These are phyloP conservation scores for Phytomonas sp. DNA, from an alignment of 208 protist genomes.

Conservation along the genomic window DNA sequence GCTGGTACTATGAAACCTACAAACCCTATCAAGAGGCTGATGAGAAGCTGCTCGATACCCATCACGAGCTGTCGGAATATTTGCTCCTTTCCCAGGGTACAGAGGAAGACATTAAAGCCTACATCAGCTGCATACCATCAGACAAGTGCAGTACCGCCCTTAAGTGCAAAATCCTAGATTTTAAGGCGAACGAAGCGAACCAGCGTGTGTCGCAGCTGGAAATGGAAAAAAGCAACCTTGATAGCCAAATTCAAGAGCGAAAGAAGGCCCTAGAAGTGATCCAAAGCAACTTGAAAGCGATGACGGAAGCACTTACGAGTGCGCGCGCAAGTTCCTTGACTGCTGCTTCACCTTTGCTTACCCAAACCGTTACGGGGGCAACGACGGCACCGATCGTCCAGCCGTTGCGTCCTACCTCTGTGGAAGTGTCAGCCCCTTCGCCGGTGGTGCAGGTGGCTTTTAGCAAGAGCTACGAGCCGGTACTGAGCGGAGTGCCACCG, in stretches of 20 bases:
- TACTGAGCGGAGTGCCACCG: conserved; percentile 19
- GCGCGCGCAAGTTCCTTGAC: conserved; percentile 13
- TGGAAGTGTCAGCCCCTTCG: neutral
- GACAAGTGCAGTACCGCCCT: conserved; percentile 26
- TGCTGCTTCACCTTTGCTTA: neutral
- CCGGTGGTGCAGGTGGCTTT: conserved; percentile 14
- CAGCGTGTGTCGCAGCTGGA: conserved; percentile 23
- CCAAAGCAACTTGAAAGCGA: conserved; percentile 26
- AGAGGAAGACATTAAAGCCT: conserved; percentile 32
- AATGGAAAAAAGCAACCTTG: conserved; percentile 27
- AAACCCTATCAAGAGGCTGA: conserved; percentile 52
- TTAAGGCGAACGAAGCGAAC: conserved; percentile 24
- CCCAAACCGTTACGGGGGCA: neutral
- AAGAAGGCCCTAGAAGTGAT: conserved; percentile 29
- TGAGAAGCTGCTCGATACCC: conserved; percentile 50
- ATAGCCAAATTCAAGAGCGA: conserved; percentile 26
- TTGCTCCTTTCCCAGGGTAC: conserved; percentile 46
- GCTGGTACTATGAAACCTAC: conserved; percentile 71
- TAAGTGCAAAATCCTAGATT: conserved; percentile 30
- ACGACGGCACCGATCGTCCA: neutral
- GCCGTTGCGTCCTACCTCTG: conserved; percentile 7
- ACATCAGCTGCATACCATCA: conserved; percentile 21
- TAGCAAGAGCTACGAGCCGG: conserved; percentile 39
- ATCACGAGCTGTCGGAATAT: conserved; percentile 55
- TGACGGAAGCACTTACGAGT: conserved; percentile 32